Evolutionary conservation across 345 rosid species (phyloP).

Genomic region (Populus ilicifolia): DNA sequence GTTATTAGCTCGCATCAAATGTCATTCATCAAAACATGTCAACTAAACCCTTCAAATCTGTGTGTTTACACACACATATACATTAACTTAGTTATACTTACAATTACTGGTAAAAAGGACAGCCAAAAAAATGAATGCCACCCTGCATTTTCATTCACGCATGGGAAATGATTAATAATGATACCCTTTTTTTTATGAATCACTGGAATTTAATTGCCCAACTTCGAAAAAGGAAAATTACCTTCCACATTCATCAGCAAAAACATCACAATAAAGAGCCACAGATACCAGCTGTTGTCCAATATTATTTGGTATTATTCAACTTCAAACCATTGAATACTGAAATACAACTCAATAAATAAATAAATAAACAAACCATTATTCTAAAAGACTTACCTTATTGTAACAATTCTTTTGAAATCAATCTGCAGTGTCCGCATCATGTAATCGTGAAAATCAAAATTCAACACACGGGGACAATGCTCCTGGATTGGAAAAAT

Average conservation of each 20-base stretch:
- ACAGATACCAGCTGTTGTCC: slow-evolving; percentile 65
- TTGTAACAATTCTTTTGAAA: slow-evolving; percentile 67
- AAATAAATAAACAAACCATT: background rate
- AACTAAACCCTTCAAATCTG: too few species aligned
- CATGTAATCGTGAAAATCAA: slow-evolving; percentile 70
- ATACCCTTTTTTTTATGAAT: background rate
- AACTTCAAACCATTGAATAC: background rate
- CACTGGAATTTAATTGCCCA: background rate
- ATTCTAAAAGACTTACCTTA: slow-evolving; percentile 42
- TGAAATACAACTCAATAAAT: background rate
- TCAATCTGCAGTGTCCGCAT: slow-evolving; percentile 55
- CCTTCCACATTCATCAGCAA: slow-evolving; percentile 76
- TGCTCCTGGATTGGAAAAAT: slow-evolving; percentile 39
- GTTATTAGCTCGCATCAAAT: background rate
- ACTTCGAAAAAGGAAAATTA: slow-evolving; percentile 2
- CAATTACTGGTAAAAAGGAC: slow-evolving; percentile 70
- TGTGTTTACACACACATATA: background rate
- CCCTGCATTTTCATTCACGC: slow-evolving; percentile 40
- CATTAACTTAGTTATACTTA: slow-evolving; percentile 35
- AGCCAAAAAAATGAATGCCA: slow-evolving; percentile 89
- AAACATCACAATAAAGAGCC: slow-evolving; percentile 78
- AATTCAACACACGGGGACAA: slow-evolving; percentile 23
- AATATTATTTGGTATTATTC: slow-evolving; percentile 7
- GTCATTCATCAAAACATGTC: background rate
- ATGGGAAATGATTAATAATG: background rate